Conservation (phyloP, 306 rosid species). For the Cucurbita argyrosperma region DNA sequence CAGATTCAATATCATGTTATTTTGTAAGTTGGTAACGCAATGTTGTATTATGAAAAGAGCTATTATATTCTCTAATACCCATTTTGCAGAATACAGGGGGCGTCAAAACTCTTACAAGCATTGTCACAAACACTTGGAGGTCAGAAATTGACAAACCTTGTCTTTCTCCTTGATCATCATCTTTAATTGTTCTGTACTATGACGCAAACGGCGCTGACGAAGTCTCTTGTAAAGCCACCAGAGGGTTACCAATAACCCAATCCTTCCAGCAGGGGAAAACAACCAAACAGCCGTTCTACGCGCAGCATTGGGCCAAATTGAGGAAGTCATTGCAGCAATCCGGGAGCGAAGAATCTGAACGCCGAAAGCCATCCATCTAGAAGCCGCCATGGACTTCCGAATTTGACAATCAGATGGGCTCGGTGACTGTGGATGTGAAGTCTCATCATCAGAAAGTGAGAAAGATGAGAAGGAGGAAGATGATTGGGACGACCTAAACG, state of each 20-base stretch:
- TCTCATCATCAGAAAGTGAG: slow-evolving; percentile 35
- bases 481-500: background rate
- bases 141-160: slow-evolving; percentile 22
- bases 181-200: slow-evolving; percentile 13
- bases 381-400: slow-evolving; percentile 3
- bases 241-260: slow-evolving; percentile 12
- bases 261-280: slow-evolving; percentile 18
- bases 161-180: slow-evolving; percentile 39
- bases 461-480: slow-evolving; percentile 14
- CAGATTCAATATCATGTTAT: background rate
- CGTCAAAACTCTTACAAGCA: background rate
- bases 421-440: slow-evolving; percentile 11
- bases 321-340: slow-evolving; percentile 19
- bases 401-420: slow-evolving; percentile 13
- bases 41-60: background rate
- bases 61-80: background rate
- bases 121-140: slow-evolving; percentile 10
- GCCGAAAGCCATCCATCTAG: slow-evolving; percentile 27
- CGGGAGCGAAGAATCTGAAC: slow-evolving; percentile 28
- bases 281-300: slow-evolving; percentile 16
- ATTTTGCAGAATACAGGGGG: background rate
- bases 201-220: slow-evolving; percentile 16
- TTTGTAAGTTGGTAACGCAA: background rate
- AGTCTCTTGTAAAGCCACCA: slow-evolving; percentile 29
- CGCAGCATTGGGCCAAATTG: slow-evolving; percentile 11